These are phyloP conservation scores for Chernovozyma sophiae-reginae DNA, from an alignment of 1,139 yeast genomes.

Conservation along the genomic window DNA sequence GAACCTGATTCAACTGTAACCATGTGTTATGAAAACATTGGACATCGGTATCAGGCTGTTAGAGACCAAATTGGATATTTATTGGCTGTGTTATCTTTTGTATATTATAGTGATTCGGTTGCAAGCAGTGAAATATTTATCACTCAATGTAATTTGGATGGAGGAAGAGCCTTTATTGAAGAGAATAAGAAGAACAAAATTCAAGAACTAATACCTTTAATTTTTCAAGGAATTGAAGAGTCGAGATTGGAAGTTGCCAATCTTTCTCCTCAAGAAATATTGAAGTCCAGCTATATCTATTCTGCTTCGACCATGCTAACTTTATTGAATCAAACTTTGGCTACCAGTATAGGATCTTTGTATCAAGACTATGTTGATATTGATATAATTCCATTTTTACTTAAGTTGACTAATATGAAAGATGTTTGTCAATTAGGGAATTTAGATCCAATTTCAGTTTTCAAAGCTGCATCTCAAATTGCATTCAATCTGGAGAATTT, in stretches of 20 bases:
- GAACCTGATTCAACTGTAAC: slow-evolving; percentile 45
- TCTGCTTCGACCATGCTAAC: slow-evolving; percentile 43
- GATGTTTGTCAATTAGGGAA: slow-evolving; percentile 80
- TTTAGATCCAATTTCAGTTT: slow-evolving; percentile 51
- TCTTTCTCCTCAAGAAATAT: slow-evolving; percentile 42
- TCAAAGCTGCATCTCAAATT: slow-evolving; percentile 56
- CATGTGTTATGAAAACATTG: slow-evolving; percentile 45
- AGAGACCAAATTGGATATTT: slow-evolving; percentile 69
- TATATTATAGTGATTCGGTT: slow-evolving; percentile 49
- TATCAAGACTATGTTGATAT: slow-evolving; percentile 34
- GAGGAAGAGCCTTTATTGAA: slow-evolving; percentile 10
- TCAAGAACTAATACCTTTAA: slow-evolving; percentile 20
- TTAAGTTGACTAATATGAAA: slow-evolving; percentile 63
- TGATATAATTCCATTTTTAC: slow-evolving; percentile 66
- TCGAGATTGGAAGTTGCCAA: slow-evolving; percentile 36
- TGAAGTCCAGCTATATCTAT: slow-evolving; percentile 44
- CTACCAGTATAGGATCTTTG: slow-evolving; percentile 37
- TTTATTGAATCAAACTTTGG: slow-evolving; percentile 40
- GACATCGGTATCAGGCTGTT: slow-evolving; percentile 72
- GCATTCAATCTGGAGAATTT: slow-evolving; percentile 46
- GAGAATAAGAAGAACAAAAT: slow-evolving; percentile 21
- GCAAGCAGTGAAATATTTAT: slow-evolving; percentile 43
- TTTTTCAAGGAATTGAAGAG: slow-evolving; percentile 42
- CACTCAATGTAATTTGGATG: slow-evolving; percentile 28
- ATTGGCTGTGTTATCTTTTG: slow-evolving; percentile 52